Conservation (phyloP, 2,329 filamentous ascomycete genomes). For the Coniochaeta sp. region DNA sequence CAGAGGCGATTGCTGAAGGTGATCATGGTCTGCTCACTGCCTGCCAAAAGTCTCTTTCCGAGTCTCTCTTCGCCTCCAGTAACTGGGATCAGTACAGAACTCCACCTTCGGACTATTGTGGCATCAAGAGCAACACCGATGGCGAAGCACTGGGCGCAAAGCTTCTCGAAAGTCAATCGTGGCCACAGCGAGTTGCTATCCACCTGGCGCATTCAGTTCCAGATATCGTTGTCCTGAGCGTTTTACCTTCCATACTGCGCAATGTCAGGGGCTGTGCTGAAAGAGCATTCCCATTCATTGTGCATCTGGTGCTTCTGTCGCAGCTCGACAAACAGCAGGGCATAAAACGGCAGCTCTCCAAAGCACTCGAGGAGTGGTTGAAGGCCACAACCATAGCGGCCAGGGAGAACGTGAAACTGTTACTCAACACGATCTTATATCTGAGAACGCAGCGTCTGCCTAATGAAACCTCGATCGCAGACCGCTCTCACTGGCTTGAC, state of each 20-base stretch:
- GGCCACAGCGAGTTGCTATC: slow-evolving; percentile 56
- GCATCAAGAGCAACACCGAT: slow-evolving; percentile 16
- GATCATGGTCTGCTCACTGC: slow-evolving; percentile 41
- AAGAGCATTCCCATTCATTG: slow-evolving; percentile 71
- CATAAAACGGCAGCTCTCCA: slow-evolving; percentile 57
- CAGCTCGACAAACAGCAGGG: slow-evolving; percentile 56
- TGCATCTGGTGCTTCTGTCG: slow-evolving; percentile 71
- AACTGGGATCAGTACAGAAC: slow-evolving; percentile 49
- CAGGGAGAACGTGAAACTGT: slow-evolving; percentile 59
- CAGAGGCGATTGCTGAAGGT: slow-evolving; percentile 38
- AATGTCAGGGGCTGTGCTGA: slow-evolving; percentile 64
- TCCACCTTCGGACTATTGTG: slow-evolving; percentile 43
- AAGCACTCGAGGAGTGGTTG: slow-evolving; percentile 59
- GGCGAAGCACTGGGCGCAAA: slow-evolving; percentile 26
- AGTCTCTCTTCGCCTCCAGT: slow-evolving; percentile 45
- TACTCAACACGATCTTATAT: slow-evolving; percentile 78
- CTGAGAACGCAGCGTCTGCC: slow-evolving; percentile 74
- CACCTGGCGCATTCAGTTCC: slow-evolving; percentile 52
- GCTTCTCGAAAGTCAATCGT: slow-evolving; percentile 39
- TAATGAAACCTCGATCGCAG: slow-evolving; percentile 68
- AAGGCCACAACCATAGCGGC: slow-evolving; percentile 32
- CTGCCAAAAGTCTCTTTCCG: slow-evolving; percentile 43
- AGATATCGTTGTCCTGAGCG: slow-evolving; percentile 60
- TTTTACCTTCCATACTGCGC: slow-evolving; percentile 58
- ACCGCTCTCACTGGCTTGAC: slow-evolving; percentile 79